Conservation (phyloP, 2,329 filamentous ascomycete genomes). For the Myriosclerotinia curreyana region DNA sequence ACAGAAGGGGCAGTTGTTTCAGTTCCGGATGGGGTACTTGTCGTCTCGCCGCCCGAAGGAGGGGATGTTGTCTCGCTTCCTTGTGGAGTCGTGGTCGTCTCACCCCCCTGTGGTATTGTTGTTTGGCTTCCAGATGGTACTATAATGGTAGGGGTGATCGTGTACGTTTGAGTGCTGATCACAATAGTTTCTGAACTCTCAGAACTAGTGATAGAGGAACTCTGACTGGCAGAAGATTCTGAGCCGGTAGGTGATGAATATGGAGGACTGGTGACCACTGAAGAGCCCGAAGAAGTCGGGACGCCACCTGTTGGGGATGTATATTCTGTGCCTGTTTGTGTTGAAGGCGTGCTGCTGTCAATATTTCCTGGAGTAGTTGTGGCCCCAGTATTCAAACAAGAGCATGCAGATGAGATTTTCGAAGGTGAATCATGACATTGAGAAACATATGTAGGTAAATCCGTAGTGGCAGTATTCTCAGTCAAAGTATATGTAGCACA, state of each 20-base stretch:
- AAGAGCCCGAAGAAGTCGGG: slow-evolving; percentile 14
- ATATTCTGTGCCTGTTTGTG: not conserved
- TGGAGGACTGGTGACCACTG: not conserved
- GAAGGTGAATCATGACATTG: slow-evolving; percentile 29
- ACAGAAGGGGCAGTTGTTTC: not conserved
- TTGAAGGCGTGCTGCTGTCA: slow-evolving; percentile 7
- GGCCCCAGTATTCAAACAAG: slow-evolving; percentile 26
- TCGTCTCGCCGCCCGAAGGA: not conserved
- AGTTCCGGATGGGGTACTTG: not conserved
- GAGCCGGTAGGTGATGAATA: slow-evolving; percentile 6
- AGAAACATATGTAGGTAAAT: slow-evolving; percentile 32
- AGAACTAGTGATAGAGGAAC: not conserved
- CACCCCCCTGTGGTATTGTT: not conserved
- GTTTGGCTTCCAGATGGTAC: not conserved
- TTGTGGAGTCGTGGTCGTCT: not conserved
- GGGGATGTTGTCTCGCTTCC: not conserved
- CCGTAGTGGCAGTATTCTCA: slow-evolving; percentile 26
- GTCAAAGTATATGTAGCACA: slow-evolving; percentile 34
- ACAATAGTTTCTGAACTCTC: not conserved
- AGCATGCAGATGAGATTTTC: slow-evolving; percentile 33
- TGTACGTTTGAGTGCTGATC: slow-evolving; percentile 5
- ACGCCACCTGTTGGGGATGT: not conserved
- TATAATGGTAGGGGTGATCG: slow-evolving; percentile 4
- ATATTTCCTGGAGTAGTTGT: slow-evolving; percentile 8
- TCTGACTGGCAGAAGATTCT: slow-evolving; percentile 18